Base-by-base conservation (phyloP, 441 rosid species). In the Mallotus repandus region DNA sequence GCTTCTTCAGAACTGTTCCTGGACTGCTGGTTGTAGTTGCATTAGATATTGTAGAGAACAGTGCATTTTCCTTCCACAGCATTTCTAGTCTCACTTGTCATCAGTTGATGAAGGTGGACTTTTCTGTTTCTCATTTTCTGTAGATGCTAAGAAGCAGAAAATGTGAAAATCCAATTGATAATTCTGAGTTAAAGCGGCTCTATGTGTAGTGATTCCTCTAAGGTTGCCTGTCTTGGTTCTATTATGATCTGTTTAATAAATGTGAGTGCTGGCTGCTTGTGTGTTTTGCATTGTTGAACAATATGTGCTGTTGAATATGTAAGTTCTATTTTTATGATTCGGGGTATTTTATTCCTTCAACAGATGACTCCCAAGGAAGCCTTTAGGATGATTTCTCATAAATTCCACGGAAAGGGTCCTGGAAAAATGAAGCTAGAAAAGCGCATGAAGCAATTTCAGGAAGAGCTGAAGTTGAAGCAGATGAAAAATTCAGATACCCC, bases 381-480 rank as follows among this genome's bases (percentile, higher is more conserved):
- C 41, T 96, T 96, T 53, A 84, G 98, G 58, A 69, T 69, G 69
- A 79, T 91, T 80, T 96, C 99, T 72, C 99, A 96, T 81, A 92
- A 86, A 70, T 96, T 96, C 81, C 99, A 96, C 62, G 98, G 98
- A 15, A 96, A 96, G 80, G 99, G 97, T 14, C 98, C 98, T 53
- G 99, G 98, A 41, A 96, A 96, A 82, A 89, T 85, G 97, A 94
- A 96, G 90, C 98, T 88, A 87, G 99, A 96, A 81, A 96, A 96
- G 79, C 86, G 95, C 77, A 86, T 88, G 92, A 96, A 89, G 84
- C 99, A 94, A 82, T 92, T 79, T 77, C 87, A 82, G 49, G 98
- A 95, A 81, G 98, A 95, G 73, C 81, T 89, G 83, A 93, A 93
- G 81, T 77, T 93, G 73, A 93, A 95, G 88, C 92, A 90, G 82